Evolutionary conservation across 2,329 filamentous ascomycete species (phyloP), one percentile per base, ranked within the genome.

Genomic region (Talaromyces rugulosus): DNA sequence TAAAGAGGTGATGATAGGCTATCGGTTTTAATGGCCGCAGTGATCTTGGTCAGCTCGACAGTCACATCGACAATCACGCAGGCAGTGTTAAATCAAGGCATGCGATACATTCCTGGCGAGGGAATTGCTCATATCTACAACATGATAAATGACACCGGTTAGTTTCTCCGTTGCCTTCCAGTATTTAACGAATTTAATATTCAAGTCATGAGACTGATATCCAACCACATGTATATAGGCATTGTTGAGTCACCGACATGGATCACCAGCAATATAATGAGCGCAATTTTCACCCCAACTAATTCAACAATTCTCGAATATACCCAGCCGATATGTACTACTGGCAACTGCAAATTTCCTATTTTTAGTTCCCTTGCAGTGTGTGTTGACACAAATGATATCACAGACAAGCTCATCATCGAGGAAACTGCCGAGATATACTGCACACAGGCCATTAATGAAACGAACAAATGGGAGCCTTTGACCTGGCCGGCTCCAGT

Each of bases 61-160:
- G 27, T 52, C 30, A 59, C 57, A 52, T 59, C 44, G n/a, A 59
- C 44, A 7, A 59, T 52, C 5, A 59, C 57, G 11, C 57, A 52
- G 44, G 44, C 57, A 27, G 57, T 31, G 8, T 8, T 59, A 12
- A 59, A 44, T 11, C 42, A 51, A 30, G 30, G 28, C 5, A 59
- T 31, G 16, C 28, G 44, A 36, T 59, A 59, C 30, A 30, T 33
- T 28, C 47, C 57, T 42, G 30, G 23, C 9, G 44, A 36, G 4
- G 56, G 56, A 9, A 52, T 11, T 28, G 57, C 57, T n/a, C 18
- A 8, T 23, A 40, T 59, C n/a, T 12, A 52, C n/a, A 42, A 18
- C 30, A 52, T 51, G n/a, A 4, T 27, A 31, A 59, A 59, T n/a
- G 23, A 59, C 11, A 11, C 5, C 9, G 9, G 57, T 51, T 36